Evolutionary conservation across 2,329 filamentous ascomycete genomes (phyloP).

Genomic region (Huntiella abstrusa): DNA sequence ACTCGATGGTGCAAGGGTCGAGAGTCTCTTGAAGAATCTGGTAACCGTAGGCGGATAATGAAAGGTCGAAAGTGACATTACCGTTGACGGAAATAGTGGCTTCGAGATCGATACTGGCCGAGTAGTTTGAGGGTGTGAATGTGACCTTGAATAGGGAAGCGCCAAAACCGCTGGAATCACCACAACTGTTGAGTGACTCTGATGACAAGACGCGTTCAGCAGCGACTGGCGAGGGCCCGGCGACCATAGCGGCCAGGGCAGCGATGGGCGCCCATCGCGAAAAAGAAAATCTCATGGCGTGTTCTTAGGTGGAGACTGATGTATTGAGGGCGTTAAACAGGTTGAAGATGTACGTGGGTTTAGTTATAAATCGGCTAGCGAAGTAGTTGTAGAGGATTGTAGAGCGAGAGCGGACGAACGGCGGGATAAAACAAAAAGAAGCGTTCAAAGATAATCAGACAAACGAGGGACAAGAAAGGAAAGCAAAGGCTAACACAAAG

Average conservation of each 20-base stretch:
- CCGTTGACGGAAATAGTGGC: slow-evolving; percentile 69
- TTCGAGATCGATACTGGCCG: slow-evolving; percentile 54
- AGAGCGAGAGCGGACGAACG: background rate
- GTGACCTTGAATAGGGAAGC: slow-evolving; percentile 76
- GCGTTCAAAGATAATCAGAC: background rate
- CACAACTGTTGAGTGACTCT: slow-evolving; percentile 68
- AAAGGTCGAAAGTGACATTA: slow-evolving; percentile 58
- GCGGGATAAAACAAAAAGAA: slow-evolving; percentile 1
- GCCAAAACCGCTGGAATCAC: slow-evolving; percentile 67
- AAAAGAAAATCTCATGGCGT: slow-evolving; percentile 27
- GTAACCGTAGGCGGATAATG: slow-evolving; percentile 69
- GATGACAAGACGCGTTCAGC: slow-evolving; percentile 54
- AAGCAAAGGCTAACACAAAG: background rate
- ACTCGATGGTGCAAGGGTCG: slow-evolving; percentile 50
- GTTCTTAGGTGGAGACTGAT: background rate
- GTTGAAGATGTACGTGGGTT: background rate
- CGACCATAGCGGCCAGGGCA: slow-evolving; percentile 7
- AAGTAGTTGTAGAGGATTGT: too few relatives aligned
- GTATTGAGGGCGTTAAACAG: background rate
- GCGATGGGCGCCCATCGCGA: slow-evolving; percentile 22
- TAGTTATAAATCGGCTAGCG: background rate
- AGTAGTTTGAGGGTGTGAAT: slow-evolving; percentile 57
- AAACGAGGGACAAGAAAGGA: slow-evolving; percentile 4
- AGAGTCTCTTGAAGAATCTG: slow-evolving; percentile 46
- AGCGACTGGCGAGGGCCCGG: slow-evolving; percentile 25